phyloP scores from a whole-genome alignment of 805 yeast genomes.

The Metschnikowia lachancei region DNA sequence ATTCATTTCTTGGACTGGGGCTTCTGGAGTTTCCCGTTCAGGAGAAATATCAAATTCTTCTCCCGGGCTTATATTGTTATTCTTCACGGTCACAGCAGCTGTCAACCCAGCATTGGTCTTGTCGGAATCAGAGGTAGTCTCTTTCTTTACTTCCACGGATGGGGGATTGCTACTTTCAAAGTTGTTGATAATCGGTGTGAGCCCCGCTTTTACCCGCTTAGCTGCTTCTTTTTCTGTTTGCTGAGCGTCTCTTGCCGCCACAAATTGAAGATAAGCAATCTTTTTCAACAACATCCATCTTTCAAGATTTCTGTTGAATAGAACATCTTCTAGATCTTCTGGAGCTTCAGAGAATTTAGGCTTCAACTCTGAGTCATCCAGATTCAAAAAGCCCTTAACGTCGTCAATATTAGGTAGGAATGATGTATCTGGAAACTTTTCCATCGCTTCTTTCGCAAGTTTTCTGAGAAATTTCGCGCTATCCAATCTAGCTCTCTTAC shows the following conservation, averaged over 20 bases:
- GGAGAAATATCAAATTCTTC: conserved; percentile 20
- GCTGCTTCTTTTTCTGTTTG: conserved; percentile 39
- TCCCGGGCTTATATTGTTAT: conserved; percentile 6
- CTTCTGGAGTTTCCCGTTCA: conserved; percentile 12
- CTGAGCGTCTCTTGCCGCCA: conserved; percentile 50
- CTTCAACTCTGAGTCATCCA: conserved; percentile 38
- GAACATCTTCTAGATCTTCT: conserved; percentile 37
- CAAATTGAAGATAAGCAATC: conserved; percentile 65
- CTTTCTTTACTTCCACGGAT: neutral
- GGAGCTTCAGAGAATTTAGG: conserved; percentile 36
- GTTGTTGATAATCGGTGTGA: conserved; percentile 16
- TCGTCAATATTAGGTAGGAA: conserved; percentile 59
- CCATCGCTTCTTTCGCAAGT: conserved; percentile 52
- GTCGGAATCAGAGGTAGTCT: neutral
- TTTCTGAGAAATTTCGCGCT: conserved; percentile 55
- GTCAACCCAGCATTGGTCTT: conserved; percentile 7
- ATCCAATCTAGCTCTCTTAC: conserved; percentile 48
- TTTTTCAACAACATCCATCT: conserved; percentile 73
- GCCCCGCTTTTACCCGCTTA: conserved; percentile 37
- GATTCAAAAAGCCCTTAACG: conserved; percentile 53
- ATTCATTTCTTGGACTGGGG: conserved; percentile 23
- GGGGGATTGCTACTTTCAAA: conserved; percentile 6
- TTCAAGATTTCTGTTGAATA: conserved; percentile 48
- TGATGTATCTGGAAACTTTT: conserved; percentile 27
- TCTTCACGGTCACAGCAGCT: conserved; percentile 13